A percentile compares a stretch with the other conserved stretches of the same genome.
Conservation (phyloP, 2,329 filamentous ascomycete genomes). For the Penicillium sp. region DNA sequence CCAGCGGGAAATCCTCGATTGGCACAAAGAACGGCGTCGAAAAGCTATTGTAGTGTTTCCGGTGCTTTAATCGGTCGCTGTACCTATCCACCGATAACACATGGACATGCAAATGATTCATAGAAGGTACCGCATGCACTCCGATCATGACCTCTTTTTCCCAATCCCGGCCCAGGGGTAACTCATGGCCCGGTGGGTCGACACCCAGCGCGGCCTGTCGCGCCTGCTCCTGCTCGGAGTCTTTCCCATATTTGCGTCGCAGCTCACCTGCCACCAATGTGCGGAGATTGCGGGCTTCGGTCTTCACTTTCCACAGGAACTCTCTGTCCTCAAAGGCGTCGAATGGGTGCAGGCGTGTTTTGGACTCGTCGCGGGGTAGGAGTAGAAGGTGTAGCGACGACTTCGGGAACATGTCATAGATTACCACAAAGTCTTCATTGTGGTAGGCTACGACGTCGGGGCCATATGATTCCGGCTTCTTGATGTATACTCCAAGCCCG, state of each 20-base stretch:
- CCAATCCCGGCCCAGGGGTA: conserved; percentile 78
- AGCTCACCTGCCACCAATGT: conserved; percentile 70
- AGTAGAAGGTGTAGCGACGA: conserved; percentile 79
- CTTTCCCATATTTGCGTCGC: conserved; percentile 61
- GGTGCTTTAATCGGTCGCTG: conserved; percentile 67
- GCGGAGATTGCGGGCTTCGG: conserved; percentile 60
- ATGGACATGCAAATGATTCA: conserved; percentile 90
- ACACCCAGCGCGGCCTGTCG: conserved; percentile 64
- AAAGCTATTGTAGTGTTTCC: conserved; percentile 92
- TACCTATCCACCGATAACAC: conserved; percentile 76
- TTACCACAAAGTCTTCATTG: conserved; percentile 66
- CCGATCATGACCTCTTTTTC: conserved; percentile 68
- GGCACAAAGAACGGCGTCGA: conserved; percentile 77
- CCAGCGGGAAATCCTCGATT: conserved; percentile 74
- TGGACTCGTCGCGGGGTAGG: conserved; percentile 66
- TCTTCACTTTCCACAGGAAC: conserved; percentile 63
- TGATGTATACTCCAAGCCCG: conserved; percentile 64
- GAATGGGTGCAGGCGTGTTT: conserved; percentile 67
- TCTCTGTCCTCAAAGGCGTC: conserved; percentile 66
- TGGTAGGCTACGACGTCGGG: conserved; percentile 60
- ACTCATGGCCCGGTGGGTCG: conserved; percentile 44
- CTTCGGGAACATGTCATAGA: conserved; percentile 84
- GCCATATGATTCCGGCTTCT: conserved; percentile 59
- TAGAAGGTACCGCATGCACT: conserved; percentile 82
- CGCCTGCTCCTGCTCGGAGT: conserved; percentile 60